Evolutionary conservation across 208 protist species (phyloP), one percentile per base, ranked within the genome.

Genomic region (Trypanosoma rangeli): DNA sequence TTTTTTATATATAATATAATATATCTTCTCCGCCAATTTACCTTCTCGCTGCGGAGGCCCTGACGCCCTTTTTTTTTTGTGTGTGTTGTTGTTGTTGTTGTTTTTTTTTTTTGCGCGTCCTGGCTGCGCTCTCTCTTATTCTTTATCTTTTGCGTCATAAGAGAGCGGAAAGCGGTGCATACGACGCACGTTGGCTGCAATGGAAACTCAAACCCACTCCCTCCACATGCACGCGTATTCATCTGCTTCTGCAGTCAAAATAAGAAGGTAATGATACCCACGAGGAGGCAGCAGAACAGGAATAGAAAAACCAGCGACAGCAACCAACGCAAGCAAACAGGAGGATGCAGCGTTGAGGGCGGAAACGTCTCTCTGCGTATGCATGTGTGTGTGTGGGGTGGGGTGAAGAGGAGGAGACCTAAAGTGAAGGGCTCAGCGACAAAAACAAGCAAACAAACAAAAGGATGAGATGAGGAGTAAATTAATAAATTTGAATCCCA

Each of bases 251-350:
- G 33, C 33, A 37, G 33, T 9, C 33, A 37, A 74, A 74, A 15
- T 33, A 57, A 63, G 42, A 62, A 68, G 22, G 52, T 59, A 66
- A 33, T n/a, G n/a, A n/a, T n/a, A n/a, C n/a, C n/a, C n/a, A 63
- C 35, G 62, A 24, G 13, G 13, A 66, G 15, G n/a, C 54, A 35
- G n/a, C 28, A n/a, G 61, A 53, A 24, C 68, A 56, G 5, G 28
- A 29, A 29, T 31, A 52, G 20, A 64, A 39, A 64, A 15, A 66
- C 13, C 20, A 42, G 33, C 42, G n/a, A 31, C 8, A 31, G 33
- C 42, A 26, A 31, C 8, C 3, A 55, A 55, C 35, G 5, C 16
- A 65, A 42, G 42, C 29, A 66, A 66, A 55, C 55, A 18, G 33
- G 39, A 16, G 57, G 48, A n/a, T 59, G 50, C 29, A 5, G 24